A percentile compares a stretch with the other conserved stretches of the same genome.
Evolutionary conservation across 495 filamentous ascomycete genomes (phyloP).

Genomic region (Tuber indicum): DNA sequence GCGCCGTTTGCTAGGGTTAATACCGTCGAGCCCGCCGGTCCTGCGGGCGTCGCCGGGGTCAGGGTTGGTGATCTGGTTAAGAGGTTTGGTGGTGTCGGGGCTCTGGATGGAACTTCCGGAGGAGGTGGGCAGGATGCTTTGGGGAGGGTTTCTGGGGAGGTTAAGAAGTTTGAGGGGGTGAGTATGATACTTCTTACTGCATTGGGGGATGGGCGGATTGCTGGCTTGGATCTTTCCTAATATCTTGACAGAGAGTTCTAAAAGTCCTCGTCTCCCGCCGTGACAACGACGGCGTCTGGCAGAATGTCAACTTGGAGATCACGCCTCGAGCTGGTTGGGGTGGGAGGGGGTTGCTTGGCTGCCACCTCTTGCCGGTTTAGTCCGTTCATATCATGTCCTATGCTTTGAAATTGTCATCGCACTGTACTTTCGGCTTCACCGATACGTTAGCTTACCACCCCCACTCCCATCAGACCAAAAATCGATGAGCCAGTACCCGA

Average conservation of each 20-base stretch:
- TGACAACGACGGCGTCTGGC: conserved; percentile 15
- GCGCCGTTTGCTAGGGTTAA: conserved; percentile 87
- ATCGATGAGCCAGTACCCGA: neutral
- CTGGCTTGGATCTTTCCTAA: conserved; percentile 8
- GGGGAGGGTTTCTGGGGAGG: conserved; percentile 72
- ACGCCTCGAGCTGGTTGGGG: conserved; percentile 77
- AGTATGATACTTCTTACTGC: conserved; percentile 43
- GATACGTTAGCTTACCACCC: neutral
- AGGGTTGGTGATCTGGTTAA: conserved; percentile 74
- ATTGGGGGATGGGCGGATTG: neutral
- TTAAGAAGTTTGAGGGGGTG: conserved; percentile 86
- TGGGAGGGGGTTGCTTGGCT: conserved; percentile 78
- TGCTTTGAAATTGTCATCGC: neutral
- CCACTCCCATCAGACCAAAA: neutral
- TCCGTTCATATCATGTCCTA: neutral
- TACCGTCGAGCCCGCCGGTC: conserved; percentile 67
- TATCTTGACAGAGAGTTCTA: conserved; percentile 9
- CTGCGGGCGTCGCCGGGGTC: conserved; percentile 76
- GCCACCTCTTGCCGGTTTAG: conserved; percentile 44
- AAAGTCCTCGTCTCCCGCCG: neutral
- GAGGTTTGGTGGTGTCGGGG: conserved; percentile 74
- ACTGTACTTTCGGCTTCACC: neutral
- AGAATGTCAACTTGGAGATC: conserved; percentile 60
- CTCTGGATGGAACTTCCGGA: conserved; percentile 68
- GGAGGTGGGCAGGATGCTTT: conserved; percentile 43